phyloP scores from a whole-genome alignment of 768 basidiomycete genomes.

The Peribolospora baueri region DNA sequence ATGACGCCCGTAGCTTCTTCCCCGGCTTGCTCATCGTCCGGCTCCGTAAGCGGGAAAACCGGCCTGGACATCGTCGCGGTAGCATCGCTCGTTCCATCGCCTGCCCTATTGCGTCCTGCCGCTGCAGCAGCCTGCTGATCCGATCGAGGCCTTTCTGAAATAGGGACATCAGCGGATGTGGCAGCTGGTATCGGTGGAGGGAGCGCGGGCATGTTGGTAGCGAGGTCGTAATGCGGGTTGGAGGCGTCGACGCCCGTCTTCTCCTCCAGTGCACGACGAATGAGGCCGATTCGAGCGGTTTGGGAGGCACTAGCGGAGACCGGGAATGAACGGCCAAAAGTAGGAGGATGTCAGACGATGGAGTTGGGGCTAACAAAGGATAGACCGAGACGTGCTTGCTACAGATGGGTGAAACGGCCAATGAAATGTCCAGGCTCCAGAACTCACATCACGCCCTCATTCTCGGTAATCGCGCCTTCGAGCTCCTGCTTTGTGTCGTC shows the following conservation, averaged over 20 bases:
- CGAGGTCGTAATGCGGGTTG: conserved; percentile 6
- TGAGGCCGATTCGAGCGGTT: conserved; percentile 6
- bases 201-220: background rate
- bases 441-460: conserved; percentile 8
- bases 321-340: background rate
- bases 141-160: too few relatives aligned
- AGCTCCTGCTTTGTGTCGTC: conserved; percentile 2
- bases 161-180: too few relatives aligned
- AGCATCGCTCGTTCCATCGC: too few relatives aligned
- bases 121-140: too few relatives aligned
- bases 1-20: too few relatives aligned
- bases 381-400: background rate
- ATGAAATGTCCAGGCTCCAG: too few relatives aligned
- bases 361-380: background rate
- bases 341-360: too few relatives aligned
- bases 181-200: conserved; percentile 13
- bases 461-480: conserved; percentile 1
- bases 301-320: conserved; percentile 2
- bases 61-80: too few relatives aligned
- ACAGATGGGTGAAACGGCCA: too few relatives aligned
- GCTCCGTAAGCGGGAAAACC: too few relatives aligned
- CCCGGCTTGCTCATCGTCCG: too few relatives aligned
- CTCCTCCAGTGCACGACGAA: conserved; percentile 5
- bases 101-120: too few relatives aligned
- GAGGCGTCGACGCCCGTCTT: conserved; percentile 7